Evolutionary conservation across 768 basidiomycete species (phyloP).

Genomic region (Tylopilus plumbeoviolaceoides): DNA sequence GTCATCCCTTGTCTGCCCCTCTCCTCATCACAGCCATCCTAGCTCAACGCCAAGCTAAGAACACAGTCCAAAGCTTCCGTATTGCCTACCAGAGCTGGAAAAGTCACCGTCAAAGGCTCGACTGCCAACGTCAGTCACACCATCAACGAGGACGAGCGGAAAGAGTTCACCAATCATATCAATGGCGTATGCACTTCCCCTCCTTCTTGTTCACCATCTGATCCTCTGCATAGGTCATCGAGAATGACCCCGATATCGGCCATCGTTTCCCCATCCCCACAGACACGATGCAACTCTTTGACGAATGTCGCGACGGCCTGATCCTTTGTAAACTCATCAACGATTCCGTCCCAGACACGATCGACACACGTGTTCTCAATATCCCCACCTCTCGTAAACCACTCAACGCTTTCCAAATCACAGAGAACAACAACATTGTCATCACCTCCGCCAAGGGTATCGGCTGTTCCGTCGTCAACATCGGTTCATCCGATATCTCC

Average conservation of each 20-base stretch:
- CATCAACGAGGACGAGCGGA: slow-evolving; percentile 93
- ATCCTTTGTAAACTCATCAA: slow-evolving; percentile 98
- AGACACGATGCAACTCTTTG: slow-evolving; percentile 97
- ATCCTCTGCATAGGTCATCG: slow-evolving; percentile 65
- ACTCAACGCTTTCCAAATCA: slow-evolving; percentile 97
- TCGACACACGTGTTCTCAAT: slow-evolving; percentile 97
- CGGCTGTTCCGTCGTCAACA: slow-evolving; percentile 98
- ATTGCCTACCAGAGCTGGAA: slow-evolving; percentile 70
- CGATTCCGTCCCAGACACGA: slow-evolving; percentile 98
- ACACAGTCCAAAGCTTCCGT: slow-evolving; percentile 42
- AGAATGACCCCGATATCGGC: slow-evolving; percentile 83
- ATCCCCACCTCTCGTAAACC: slow-evolving; percentile 76
- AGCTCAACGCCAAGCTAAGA: slow-evolving; percentile 82
- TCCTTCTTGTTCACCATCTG: slow-evolving; percentile 3
- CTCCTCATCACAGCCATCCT: slow-evolving; percentile 9
- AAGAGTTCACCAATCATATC: slow-evolving; percentile 98
- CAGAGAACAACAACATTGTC: slow-evolving; percentile 99
- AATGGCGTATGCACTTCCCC: slow-evolving; percentile 64
- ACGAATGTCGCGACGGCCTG: slow-evolving; percentile 93
- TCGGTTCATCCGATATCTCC: slow-evolving; percentile 87
- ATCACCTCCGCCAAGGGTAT: slow-evolving; percentile 98
- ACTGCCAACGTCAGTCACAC: slow-evolving; percentile 96
- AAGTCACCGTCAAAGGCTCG: slow-evolving; percentile 91
- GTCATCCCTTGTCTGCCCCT: slow-evolving; percentile 17
- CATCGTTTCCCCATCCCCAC: slow-evolving; percentile 88